Evolutionary conservation across 2,329 filamentous ascomycete genomes (phyloP).

Genomic region (Neofusicoccum cordaticola): DNA sequence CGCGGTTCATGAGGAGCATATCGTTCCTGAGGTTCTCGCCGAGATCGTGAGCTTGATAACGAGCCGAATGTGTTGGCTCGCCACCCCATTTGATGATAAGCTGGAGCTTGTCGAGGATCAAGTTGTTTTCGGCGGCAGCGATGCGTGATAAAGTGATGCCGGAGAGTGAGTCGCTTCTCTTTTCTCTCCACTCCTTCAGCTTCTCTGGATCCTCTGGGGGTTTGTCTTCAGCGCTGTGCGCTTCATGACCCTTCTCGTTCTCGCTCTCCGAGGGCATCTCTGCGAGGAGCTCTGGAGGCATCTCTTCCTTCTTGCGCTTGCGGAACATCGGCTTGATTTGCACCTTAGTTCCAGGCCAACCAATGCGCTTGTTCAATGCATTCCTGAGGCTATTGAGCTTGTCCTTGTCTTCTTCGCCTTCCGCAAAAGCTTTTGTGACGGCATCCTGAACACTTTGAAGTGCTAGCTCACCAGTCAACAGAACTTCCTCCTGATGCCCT

Average conservation of each 20-base stretch:
- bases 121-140: slow-evolving; percentile 86
- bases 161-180: slow-evolving; percentile 74
- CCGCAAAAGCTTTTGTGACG: slow-evolving; percentile 73
- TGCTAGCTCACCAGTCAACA: slow-evolving; percentile 88
- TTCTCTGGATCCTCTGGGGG: slow-evolving; percentile 19
- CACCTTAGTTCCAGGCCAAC: slow-evolving; percentile 93
- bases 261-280: slow-evolving; percentile 25
- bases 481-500: slow-evolving; percentile 92
- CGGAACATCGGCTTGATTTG: slow-evolving; percentile 99
- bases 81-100: slow-evolving; percentile 99
- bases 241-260: slow-evolving; percentile 22
- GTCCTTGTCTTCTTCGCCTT: slow-evolving; percentile 76
- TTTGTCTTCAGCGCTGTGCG: not conserved
- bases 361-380: slow-evolving; percentile 86
- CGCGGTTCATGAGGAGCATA: slow-evolving; percentile 84
- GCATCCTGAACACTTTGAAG: slow-evolving; percentile 85
- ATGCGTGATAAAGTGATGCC: slow-evolving; percentile 91
- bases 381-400: slow-evolving; percentile 86
- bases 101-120: slow-evolving; percentile 93
- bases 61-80: slow-evolving; percentile 93
- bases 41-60: slow-evolving; percentile 93
- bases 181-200: slow-evolving; percentile 28
- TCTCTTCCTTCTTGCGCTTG: slow-evolving; percentile 71
- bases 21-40: slow-evolving; percentile 96
- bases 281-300: slow-evolving; percentile 25